These are phyloP conservation scores for Stipa capillata DNA, from an alignment of 176 grass and related monocot species.

Conservation along the genomic window DNA sequence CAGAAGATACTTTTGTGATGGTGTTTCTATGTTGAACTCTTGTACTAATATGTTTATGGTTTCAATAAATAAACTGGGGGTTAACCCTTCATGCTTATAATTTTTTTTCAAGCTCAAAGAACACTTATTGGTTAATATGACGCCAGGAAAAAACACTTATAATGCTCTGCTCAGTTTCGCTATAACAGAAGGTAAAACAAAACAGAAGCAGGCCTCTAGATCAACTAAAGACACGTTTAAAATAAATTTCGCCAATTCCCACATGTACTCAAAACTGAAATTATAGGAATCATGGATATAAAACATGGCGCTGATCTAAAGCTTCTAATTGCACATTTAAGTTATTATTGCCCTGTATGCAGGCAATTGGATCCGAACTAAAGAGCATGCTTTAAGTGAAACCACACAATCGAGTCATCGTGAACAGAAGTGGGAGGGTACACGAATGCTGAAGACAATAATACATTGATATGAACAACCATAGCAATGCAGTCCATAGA, in stretches of 20 bases:
- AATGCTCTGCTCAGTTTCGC: not conserved
- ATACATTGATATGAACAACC: not conserved
- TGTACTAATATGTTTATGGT: not conserved
- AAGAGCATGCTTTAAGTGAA: not conserved
- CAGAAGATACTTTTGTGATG: not conserved
- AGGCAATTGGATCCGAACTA: not conserved
- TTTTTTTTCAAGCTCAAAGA: too few species aligned
- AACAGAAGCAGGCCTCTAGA: not conserved
- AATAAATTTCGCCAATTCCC: not conserved
- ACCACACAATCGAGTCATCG: not conserved
- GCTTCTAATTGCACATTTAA: not conserved
- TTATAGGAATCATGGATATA: not conserved
- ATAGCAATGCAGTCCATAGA: slow-evolving; percentile 7
- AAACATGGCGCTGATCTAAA: not conserved
- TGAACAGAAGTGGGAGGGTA: not conserved
- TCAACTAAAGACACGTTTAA: not conserved
- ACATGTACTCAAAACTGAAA: not conserved
- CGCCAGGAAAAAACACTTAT: not conserved
- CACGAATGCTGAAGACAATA: not conserved
- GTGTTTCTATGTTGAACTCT: not conserved
- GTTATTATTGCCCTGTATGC: not conserved
- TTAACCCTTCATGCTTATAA: not conserved
- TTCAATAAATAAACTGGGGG: not conserved
- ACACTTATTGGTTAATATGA: not conserved
- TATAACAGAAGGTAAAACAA: not conserved